These are phyloP conservation scores for Albophoma yamanashiensis DNA, from an alignment of 2,329 filamentous ascomycete species.

Conservation along the genomic window DNA sequence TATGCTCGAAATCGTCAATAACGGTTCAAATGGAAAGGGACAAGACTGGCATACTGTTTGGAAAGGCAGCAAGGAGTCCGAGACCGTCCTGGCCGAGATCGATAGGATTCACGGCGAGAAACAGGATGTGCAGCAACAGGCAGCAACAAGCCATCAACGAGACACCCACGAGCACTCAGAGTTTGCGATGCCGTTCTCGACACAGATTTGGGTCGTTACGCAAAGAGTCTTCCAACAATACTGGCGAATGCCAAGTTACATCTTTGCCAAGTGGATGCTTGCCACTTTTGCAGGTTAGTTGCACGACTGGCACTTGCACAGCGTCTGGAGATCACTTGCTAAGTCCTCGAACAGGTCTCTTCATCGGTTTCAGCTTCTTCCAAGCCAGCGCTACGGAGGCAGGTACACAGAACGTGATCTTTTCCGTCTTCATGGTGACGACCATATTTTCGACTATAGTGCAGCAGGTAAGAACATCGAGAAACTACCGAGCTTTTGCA, in stretches of 20 bases:
- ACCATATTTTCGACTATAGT: slow-evolving; percentile 64
- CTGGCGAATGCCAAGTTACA: slow-evolving; percentile 70
- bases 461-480: slow-evolving; percentile 36
- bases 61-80: slow-evolving; percentile 40
- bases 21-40: slow-evolving; percentile 23
- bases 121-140: slow-evolving; percentile 6
- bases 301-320: not conserved
- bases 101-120: slow-evolving; percentile 47
- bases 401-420: slow-evolving; percentile 67
- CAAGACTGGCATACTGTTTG: slow-evolving; percentile 61
- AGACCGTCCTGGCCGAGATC: slow-evolving; percentile 48
- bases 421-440: slow-evolving; percentile 63
- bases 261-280: slow-evolving; percentile 61
- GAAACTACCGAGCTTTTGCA: slow-evolving; percentile 2
- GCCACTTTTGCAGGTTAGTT: slow-evolving; percentile 34
- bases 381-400: slow-evolving; percentile 41
- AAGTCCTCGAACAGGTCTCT: slow-evolving; percentile 33
- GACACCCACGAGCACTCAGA: slow-evolving; percentile 37
- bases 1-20: slow-evolving; percentile 50
- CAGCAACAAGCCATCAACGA: slow-evolving; percentile 2
- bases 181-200: slow-evolving; percentile 64
- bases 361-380: slow-evolving; percentile 68
- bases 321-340: not conserved
- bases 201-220: slow-evolving; percentile 56
- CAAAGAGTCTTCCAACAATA: slow-evolving; percentile 70